A percentile compares a stretch with the other conserved stretches of the same genome.
These are phyloP conservation scores for Pseudopithomyces chartarum DNA, from an alignment of 2,329 filamentous ascomycete genomes.

Conservation along the genomic window DNA sequence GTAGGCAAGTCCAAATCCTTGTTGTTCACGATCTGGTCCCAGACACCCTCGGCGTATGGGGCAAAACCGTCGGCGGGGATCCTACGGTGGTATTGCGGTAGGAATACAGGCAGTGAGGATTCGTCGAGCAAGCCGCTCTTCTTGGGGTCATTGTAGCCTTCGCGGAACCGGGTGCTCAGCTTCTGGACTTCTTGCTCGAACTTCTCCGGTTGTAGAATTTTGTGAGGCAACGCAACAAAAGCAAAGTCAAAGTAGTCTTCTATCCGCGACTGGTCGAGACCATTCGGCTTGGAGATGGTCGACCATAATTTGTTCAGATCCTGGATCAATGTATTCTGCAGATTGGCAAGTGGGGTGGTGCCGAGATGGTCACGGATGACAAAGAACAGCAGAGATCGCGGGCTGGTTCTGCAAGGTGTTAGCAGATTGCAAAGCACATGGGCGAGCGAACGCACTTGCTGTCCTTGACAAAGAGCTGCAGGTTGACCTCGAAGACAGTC, in stretches of 20 bases:
- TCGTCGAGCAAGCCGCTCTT: conserved; percentile 68
- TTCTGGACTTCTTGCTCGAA: conserved; percentile 81
- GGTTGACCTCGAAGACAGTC: conserved; percentile 98
- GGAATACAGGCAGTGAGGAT: conserved; percentile 77
- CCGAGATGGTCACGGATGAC: conserved; percentile 97
- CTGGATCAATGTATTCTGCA: conserved; percentile 87
- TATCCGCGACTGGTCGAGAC: conserved; percentile 85
- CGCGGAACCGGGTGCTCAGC: conserved; percentile 79
- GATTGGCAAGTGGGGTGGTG: conserved; percentile 84
- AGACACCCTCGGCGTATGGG: conserved; percentile 88
- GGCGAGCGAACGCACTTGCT: conserved; percentile 68
- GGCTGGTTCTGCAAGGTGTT: conserved; percentile 67
- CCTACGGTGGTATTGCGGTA: conserved; percentile 91
- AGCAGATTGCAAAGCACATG: conserved; percentile 12
- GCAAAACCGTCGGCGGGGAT: conserved; percentile 98
- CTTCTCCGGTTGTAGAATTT: conserved; percentile 91
- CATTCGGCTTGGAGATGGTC: conserved; percentile 86
- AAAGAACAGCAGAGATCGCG: conserved; percentile 93
- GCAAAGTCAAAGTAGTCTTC: conserved; percentile 99
- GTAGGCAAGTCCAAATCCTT: conserved; percentile 97
- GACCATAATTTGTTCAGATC: conserved; percentile 93
- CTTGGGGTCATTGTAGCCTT: conserved; percentile 75
- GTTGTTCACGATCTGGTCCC: conserved; percentile 99
- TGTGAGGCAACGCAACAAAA: conserved; percentile 93
- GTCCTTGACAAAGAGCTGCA: conserved; percentile 96